phyloP scores from a whole-genome alignment of 192 early-diverging fungal species.

The Coemansia sp. region DNA sequence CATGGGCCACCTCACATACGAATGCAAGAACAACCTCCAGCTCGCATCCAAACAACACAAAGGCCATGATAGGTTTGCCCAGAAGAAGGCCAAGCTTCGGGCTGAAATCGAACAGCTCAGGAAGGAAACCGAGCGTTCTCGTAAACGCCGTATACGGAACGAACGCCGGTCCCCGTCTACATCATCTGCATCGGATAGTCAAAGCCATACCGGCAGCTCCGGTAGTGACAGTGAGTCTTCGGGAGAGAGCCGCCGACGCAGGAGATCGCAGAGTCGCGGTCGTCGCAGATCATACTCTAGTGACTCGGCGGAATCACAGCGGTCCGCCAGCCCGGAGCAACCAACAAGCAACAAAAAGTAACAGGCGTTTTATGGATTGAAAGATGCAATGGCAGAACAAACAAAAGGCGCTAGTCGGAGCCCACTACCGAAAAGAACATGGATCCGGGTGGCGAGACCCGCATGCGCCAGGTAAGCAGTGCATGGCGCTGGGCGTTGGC shows the following conservation, averaged over 20 bases:
- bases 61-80: conserved; percentile 23
- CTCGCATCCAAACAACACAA: conserved; percentile 11
- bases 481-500: conserved; percentile 17
- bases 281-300: not conserved
- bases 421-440: conserved; percentile 29
- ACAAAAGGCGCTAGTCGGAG: not conserved
- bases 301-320: too few relatives aligned
- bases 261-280: not conserved
- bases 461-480: conserved; percentile 16
- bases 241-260: too few relatives aligned
- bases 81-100: conserved; percentile 30
- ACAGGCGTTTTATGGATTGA: too few relatives aligned
- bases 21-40: conserved; percentile 46
- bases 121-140: not conserved
- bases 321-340: too few relatives aligned
- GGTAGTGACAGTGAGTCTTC: too few relatives aligned
- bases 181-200: too few relatives aligned
- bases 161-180: conserved; percentile 3
- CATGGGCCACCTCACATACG: conserved; percentile 46
- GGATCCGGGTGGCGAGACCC: conserved; percentile 20
- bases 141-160: too few relatives aligned
- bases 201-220: not conserved
- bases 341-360: too few relatives aligned
- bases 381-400: not conserved
- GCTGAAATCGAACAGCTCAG: conserved; percentile 31